Base-by-base conservation (phyloP, 257 asterid genomes). In the Pogostemon cablin region DNA sequence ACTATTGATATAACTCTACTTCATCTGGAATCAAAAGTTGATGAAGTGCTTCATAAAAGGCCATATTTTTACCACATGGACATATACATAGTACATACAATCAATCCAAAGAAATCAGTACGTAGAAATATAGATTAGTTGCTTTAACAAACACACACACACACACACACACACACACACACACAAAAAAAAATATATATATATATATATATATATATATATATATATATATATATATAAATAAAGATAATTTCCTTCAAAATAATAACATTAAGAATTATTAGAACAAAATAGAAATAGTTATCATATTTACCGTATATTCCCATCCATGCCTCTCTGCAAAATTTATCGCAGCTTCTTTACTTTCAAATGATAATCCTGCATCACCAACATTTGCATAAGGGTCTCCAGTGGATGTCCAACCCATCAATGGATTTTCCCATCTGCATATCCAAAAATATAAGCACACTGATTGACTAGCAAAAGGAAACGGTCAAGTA, bases 361-460 rank as follows among this genome's bases (percentile, higher is more conserved):
- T 84, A 80, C 93, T 91, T 46, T 95, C 99, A 72, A 95, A 95
- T 73, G 81, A 55, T 67, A 89, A 75, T 9, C 82, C 97, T 61
- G 99, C 80, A 80, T 91, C 98, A 71, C 99, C 99, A 9, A 95
- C 98, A 79, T 95, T 55, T 73, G 98, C 85, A 79, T 95, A 95
- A n/a, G 99, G 98, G 79, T 95, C 99, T 57, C 99, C 99, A 0
- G 99, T 95, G 65, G 99, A 95, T 63, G 98, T 95, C 99, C 99
- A 95, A 38, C 99, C 97, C 99, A 95, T 95, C 82, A 95, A 83
- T 39, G 99, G 99, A 80, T 95, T 95, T 85, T 95, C 99, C 99
- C 99, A 91, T 76, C 99, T 34, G 50, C 53, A 59, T 52, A 12
- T 12, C 34, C 57, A 12, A 52, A 25, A 52, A 52, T 52, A 50